Percentiles rank a stretch among this genome's conserved stretches.
Conservation (phyloP, 306 rosid species). For the Gillenia trifoliata region DNA sequence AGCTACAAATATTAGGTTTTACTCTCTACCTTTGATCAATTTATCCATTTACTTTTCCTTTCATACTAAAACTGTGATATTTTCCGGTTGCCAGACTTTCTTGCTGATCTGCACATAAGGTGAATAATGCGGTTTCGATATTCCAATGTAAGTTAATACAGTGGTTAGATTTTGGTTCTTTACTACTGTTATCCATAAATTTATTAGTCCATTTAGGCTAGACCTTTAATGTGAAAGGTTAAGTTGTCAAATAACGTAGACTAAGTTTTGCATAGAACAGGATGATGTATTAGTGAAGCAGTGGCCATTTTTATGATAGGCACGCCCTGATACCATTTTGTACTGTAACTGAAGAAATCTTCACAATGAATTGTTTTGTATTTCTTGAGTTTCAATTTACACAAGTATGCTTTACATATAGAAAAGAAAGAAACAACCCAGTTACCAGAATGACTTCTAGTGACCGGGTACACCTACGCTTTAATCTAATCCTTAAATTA, state of each 20-base stretch:
- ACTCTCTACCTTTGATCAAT: neutral
- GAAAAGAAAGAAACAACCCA: too few relatives aligned
- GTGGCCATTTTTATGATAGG: too few relatives aligned
- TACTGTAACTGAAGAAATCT: too few relatives aligned
- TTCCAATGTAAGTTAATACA: conserved; percentile 47
- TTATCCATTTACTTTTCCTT: neutral
- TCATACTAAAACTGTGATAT: conserved; percentile 18
- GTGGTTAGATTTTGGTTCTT: neutral
- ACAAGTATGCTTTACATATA: too few relatives aligned
- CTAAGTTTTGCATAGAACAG: neutral
- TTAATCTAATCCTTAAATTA: too few relatives aligned
- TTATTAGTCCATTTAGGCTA: neutral
- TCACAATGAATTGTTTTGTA: too few relatives aligned
- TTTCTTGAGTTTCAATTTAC: too few relatives aligned
- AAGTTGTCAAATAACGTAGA: neutral
- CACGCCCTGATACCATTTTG: too few relatives aligned
- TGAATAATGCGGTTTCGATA: conserved; percentile 36
- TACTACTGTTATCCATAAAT: neutral
- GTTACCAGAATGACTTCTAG: too few relatives aligned
- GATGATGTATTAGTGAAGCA: too few relatives aligned
- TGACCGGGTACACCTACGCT: too few relatives aligned
- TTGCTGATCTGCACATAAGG: conserved; percentile 64
- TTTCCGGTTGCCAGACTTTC: conserved; percentile 86
- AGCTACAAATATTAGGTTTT: conserved; percentile 78
- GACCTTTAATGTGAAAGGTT: neutral